These are phyloP conservation scores for Alternaria dauci DNA, from an alignment of 2,329 filamentous ascomycete genomes.

Conservation along the genomic window DNA sequence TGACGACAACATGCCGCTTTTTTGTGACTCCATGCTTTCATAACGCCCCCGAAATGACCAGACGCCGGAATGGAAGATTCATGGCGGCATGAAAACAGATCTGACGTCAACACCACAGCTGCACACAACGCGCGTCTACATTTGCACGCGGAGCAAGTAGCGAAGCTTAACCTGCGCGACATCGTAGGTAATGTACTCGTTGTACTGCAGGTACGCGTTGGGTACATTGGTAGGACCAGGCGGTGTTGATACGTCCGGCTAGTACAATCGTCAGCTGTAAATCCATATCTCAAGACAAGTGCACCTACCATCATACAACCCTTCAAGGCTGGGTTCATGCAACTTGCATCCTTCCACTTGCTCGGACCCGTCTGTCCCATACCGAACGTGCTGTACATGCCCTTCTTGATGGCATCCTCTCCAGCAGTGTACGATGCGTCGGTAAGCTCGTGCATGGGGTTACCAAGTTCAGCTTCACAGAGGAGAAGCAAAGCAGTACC, in stretches of 20 bases:
- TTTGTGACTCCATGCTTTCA: background rate
- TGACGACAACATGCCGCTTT: background rate
- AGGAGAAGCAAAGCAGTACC: constrained; percentile 78
- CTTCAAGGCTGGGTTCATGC: constrained; percentile 69
- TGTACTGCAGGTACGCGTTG: constrained; percentile 66
- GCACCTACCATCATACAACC: constrained; percentile 73
- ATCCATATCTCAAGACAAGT: background rate
- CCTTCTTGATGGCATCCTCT: constrained; percentile 66
- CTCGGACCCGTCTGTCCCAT: constrained; percentile 70
- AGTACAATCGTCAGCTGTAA: constrained; percentile 14
- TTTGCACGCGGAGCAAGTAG: constrained; percentile 70
- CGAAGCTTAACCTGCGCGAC: constrained; percentile 73
- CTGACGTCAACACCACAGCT: background rate
- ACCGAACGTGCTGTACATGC: constrained; percentile 74
- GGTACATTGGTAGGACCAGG: constrained; percentile 61
- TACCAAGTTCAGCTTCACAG: constrained; percentile 83
- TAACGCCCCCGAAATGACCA: background rate
- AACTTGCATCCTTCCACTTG: constrained; percentile 78
- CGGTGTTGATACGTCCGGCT: constrained; percentile 43
- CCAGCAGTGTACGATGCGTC: constrained; percentile 69
- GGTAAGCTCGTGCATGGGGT: constrained; percentile 73
- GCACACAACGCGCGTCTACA: constrained; percentile 18
- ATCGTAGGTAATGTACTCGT: constrained; percentile 78
- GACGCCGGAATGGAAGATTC: background rate
- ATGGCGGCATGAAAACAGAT: background rate